Base-by-base conservation (phyloP, 768 basidiomycete genomes). In the Serendipita sp. region DNA sequence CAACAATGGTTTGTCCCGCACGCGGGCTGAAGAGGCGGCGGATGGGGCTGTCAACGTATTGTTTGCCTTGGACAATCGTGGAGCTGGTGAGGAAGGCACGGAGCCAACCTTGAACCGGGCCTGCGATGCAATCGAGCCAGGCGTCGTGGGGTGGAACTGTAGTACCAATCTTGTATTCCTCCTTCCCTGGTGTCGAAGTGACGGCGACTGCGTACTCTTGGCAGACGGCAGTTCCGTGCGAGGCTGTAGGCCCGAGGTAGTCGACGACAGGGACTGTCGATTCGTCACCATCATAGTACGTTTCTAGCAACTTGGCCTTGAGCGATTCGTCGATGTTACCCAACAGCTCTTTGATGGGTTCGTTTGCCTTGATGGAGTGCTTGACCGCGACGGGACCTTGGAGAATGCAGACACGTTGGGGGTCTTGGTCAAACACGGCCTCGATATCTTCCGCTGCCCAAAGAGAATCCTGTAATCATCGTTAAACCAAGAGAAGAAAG, bases 401-500 rank as follows among this genome's bases (percentile, higher is more conserved):
- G 63, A 99, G 83, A 70, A 99, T 95, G 72, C 92, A 95, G 32
- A 98, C 94, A 67, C 96, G 88, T 74, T 99, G 91, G 30, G 95
- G 95, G 74, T 98, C 96, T 76, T 95, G 92, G 76, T 98, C 96
- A 71, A 98, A 96, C 46, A 99, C 93, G 13, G 94, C 95, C 67
- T 98, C 96, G 68, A 97, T 93, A 73, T 99, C 96, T 75, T 97
- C 95, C 2, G 92, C 89, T 45, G 89, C 89, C 94, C 95, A 97
- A 10, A 98, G 83, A 4, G 95, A 98, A 74, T 97, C 95, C 89
- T 91, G 69, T 23, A 62, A 67, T 35, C 51, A 10, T 23, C 35
- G 64, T 30, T 28, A 63, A 73, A 62, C 51, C 23, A 58, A 8
- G n/a, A 8, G n/a, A n/a, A 23, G n/a, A 18, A 65, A n/a, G 44